Conservation (phyloP, 2,329 filamentous ascomycete genomes). For the Penicillium sp. region DNA sequence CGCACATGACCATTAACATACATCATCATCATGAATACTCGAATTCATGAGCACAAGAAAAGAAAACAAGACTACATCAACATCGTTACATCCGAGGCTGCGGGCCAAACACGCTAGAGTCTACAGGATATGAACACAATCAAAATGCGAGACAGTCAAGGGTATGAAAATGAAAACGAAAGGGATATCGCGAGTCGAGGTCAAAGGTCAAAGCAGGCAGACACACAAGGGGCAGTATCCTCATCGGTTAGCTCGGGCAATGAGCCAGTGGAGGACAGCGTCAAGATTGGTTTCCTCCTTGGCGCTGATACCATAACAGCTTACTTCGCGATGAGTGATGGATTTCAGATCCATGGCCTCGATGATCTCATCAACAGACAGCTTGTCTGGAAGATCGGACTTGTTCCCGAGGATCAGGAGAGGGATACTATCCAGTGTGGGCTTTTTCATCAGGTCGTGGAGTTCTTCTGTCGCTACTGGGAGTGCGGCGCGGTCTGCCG, state of each 20-base stretch:
- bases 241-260: slow-evolving; percentile 80
- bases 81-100: slow-evolving; percentile 50
- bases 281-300: slow-evolving; percentile 99
- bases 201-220: background rate
- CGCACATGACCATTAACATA: slow-evolving; percentile 8
- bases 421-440: slow-evolving; percentile 82
- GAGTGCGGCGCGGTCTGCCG: slow-evolving; percentile 77
- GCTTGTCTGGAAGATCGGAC: slow-evolving; percentile 85
- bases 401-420: slow-evolving; percentile 96
- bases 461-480: slow-evolving; percentile 89
- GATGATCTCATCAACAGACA: slow-evolving; percentile 93
- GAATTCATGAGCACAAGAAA: slow-evolving; percentile 1
- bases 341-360: slow-evolving; percentile 85
- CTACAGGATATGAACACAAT: slow-evolving; percentile 24
- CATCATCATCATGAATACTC: slow-evolving; percentile 2
- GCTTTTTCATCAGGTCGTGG: slow-evolving; percentile 81
- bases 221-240: background rate
- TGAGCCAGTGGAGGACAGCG: slow-evolving; percentile 93
- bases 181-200: slow-evolving; percentile 11
- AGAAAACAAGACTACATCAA: slow-evolving; percentile 36
- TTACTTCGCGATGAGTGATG: slow-evolving; percentile 89
- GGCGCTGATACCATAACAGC: slow-evolving; percentile 97
- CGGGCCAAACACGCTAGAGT: slow-evolving; percentile 33
- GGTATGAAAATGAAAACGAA: slow-evolving; percentile 7
- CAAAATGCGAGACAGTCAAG: slow-evolving; percentile 14